Percentiles rank a stretch among this genome's conserved stretches.
Conservation (phyloP, 2,329 filamentous ascomycete genomes). For the Aspergillus alliaceus region DNA sequence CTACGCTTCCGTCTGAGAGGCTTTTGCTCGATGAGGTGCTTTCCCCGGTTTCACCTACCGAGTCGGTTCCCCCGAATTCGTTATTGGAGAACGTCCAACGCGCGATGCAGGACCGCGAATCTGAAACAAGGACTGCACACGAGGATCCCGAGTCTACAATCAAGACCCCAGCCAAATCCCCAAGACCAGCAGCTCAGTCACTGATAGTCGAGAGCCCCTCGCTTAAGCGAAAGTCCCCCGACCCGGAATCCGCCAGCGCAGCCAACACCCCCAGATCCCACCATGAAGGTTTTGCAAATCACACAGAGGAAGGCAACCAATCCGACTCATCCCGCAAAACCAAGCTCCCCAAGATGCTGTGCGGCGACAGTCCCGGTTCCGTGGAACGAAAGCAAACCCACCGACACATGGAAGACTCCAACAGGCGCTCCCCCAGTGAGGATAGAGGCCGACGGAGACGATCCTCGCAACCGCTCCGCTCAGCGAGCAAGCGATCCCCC, state of each 20-base stretch:
- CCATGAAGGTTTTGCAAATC: not conserved
- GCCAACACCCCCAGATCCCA: not conserved
- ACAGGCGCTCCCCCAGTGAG: slow-evolving; percentile 6
- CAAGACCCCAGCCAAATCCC: not conserved
- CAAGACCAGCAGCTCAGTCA: slow-evolving; percentile 7
- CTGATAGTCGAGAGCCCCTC: slow-evolving; percentile 32
- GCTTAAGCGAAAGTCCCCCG: slow-evolving; percentile 37
- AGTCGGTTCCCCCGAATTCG: slow-evolving; percentile 10
- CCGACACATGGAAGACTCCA: not conserved
- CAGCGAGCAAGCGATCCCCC: slow-evolving; percentile 18
- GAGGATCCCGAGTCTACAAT: not conserved
- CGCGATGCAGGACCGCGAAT: not conserved
- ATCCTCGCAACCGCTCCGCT: slow-evolving; percentile 17
- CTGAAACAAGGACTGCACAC: not conserved
- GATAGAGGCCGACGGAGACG: slow-evolving; percentile 15
- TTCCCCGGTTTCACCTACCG: slow-evolving; percentile 11
- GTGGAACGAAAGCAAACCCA: slow-evolving; percentile 31
- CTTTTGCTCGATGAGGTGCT: slow-evolving; percentile 33
- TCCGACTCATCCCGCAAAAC: slow-evolving; percentile 23
- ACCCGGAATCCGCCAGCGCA: slow-evolving; percentile 24
- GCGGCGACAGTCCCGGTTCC: slow-evolving; percentile 34
- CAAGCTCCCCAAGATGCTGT: slow-evolving; percentile 32
- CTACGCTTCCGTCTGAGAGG: slow-evolving; percentile 48
- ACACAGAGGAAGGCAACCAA: slow-evolving; percentile 6
- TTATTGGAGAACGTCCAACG: slow-evolving; percentile 6